phyloP scores from a whole-genome alignment of 2,329 filamentous ascomycete species.

The Aspergillus neoniger region DNA sequence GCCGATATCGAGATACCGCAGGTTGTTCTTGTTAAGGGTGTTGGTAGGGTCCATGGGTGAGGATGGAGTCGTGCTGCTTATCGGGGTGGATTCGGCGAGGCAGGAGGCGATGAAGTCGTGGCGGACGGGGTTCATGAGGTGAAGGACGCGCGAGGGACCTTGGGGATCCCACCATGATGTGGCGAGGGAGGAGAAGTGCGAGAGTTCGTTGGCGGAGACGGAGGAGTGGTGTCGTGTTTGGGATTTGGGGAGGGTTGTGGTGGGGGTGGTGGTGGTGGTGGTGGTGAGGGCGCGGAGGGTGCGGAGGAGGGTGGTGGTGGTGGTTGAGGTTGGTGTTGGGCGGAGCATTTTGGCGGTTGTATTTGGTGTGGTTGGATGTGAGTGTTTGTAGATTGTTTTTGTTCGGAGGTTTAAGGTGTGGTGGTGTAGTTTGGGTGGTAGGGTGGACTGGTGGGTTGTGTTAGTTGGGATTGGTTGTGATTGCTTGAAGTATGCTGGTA shows the following conservation, averaged over 20 bases:
- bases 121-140: conserved; percentile 96
- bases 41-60: conserved; percentile 12
- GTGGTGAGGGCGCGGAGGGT: conserved; percentile 8
- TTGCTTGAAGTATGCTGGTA: too few species aligned
- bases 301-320: conserved; percentile 6
- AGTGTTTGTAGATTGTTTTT: not conserved
- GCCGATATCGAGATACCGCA: conserved; percentile 82
- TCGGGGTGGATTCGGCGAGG: conserved; percentile 53
- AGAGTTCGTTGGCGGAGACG: conserved; percentile 85
- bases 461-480: not conserved
- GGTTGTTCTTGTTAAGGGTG: conserved; percentile 26
- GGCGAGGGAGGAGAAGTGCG: conserved; percentile 91
- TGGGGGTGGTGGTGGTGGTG: conserved; percentile 5
- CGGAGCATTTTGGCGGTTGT: conserved; percentile 9
- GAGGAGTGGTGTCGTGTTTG: conserved; percentile 54
- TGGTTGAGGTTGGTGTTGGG: conserved; percentile 6
- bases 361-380: not conserved
- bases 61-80: conserved; percentile 17
- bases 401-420: not conserved
- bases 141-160: conserved; percentile 85
- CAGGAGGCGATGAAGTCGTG: conserved; percentile 87
- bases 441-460: not conserved
- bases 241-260: conserved; percentile 31
- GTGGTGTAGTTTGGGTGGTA: not conserved
- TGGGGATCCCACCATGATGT: conserved; percentile 97